Base-by-base conservation (phyloP, 2,329 filamentous ascomycete species). In the Pezicula radicicola region DNA sequence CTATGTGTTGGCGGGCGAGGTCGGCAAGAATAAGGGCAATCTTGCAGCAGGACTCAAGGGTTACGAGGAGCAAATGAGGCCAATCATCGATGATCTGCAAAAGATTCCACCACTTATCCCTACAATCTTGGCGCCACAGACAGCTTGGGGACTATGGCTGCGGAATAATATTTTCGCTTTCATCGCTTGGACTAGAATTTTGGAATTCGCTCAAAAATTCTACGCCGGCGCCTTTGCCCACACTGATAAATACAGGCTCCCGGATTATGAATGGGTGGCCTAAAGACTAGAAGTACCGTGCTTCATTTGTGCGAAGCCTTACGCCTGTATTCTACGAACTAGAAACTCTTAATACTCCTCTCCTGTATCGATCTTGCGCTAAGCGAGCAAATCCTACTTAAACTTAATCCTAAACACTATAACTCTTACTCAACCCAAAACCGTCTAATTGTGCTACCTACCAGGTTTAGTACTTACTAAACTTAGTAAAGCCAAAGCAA, bases 1-100 rank as follows among this genome's bases (percentile, higher is more conserved):
- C 2, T 78, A 79, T 57, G 55, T 78, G 4, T 63, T 79, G 28
- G 75, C 75, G 0, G 75, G 76, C 5, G 75, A 74, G 60, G 59
- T 74, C 27, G 57, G 57, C 43, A 63, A 58, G 46, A 58, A 66
- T 9, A 46, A 50, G 15, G 56, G 56, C 18, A 58, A 72, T 56
- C 28, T 73, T 15, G 60, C 52, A 15, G 67, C 63, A 15, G 71
- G 61, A 9, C 60, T 73, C 4, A 51, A 39, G 39, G 64, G 58
- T 3, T 74, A 74, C 48, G 69, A 72, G 53, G 58, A 66, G 56
- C 55, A 49, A 15, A 69, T 74, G 63, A 63, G 63, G 37, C 68
- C 70, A 4, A 59, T 72, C 1, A 43, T 46, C 39, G 21, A 42
- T 2, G 49, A 46, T 16, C 36, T 68, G 56, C 65, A 68, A 43